Base-by-base conservation (phyloP, 306 rosid species). In the Ormosia emarginata region DNA sequence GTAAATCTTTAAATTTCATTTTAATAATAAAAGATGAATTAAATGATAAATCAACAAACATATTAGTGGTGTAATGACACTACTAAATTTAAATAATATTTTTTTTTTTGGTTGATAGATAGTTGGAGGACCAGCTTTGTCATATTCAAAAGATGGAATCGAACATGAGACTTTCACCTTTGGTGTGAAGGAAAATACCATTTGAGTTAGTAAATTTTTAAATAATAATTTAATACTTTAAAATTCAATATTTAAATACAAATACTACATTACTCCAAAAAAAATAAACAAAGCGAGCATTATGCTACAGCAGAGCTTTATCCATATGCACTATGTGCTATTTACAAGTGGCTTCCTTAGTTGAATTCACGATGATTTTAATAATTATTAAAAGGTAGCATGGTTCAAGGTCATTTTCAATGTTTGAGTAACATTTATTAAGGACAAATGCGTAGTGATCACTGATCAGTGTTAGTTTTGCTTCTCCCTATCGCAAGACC, bases 351-450 rank as follows among this genome's bases (percentile, higher is more conserved):
- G 63, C 32, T 50, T 39, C 71, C 30, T 64, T 61, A 47, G 34
- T 65, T 40, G 67, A 79, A 67, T 13, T 30, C 67, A 55, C 57
- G 32, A 67, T 55, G 44, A 8, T 53, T 49, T 33, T 77, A 33
- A 33, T 33, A 76, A n/a, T 61, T 15, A 59, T 41, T 58, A 58
- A 52, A 34, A 81, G 43, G 69, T 17, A 30, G 56, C 53, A 61
- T 62, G 70, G 65, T 77, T 24, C 10, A 24, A 29, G 43, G 87
- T 78, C 87, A 18, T 72, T 74, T 58, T 74, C 81, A 79, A 14
- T 47, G 50, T 50, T 74, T 8, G 30, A 43, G 64, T 36, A 76
- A 18, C 67, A 40, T 12, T 65, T 50, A 65, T 64, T 64, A 64
- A 64, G 61, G 46, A 67, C 79, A 34, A 74, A 40, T 49, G 81